Evolutionary conservation across 495 filamentous ascomycete genomes (phyloP), one percentile per base, ranked within the genome.

Genomic region (Penicillium cataractarum): DNA sequence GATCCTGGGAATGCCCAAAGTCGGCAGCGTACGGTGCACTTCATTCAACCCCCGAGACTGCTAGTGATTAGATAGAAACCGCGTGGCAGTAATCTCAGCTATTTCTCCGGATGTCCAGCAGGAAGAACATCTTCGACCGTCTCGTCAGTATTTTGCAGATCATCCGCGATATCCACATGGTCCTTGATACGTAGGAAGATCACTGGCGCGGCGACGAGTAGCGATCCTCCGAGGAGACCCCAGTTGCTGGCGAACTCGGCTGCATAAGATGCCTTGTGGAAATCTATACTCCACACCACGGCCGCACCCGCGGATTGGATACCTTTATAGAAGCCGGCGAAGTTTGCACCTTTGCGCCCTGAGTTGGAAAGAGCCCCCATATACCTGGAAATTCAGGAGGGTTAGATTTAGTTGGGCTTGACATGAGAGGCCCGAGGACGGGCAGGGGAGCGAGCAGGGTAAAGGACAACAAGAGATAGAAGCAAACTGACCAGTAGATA

Each of bases 401-500:
- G 42, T 46, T 46, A 24, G 42, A 46, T 12, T 42, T 12, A 13
- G 42, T 46, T 46, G 42, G 9, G 4, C n/a, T 46, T 46, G 42
- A 24, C 4, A 24, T 9, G 19, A 46, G 19, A 3, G 40, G 42
- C 0, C 6, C 7, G 12, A 2, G 21, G 19, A 46, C 29, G 29
- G 7, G 29, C 29, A 4, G 29, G 29, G 4, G 29, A 31, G 29
- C n/a, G 29, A 31, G 7, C 7, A 7, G 29, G 29, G 29, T 31
- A 7, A 31, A 4, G 42, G 42, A 9, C 13, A 9, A 21, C 6
- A 46, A 46, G 42, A 3, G 9, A 24, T 15, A 15, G 17, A 15
- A 40, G 2, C 22, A 46, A 0, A 22, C 42, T 46, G 8, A 91
- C 91, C 91, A 94, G 80, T 94, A 94, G 55, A 92, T 87, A 68